Conservation (phyloP, 176 grass and related monocot species). For the Carex pumila region DNA sequence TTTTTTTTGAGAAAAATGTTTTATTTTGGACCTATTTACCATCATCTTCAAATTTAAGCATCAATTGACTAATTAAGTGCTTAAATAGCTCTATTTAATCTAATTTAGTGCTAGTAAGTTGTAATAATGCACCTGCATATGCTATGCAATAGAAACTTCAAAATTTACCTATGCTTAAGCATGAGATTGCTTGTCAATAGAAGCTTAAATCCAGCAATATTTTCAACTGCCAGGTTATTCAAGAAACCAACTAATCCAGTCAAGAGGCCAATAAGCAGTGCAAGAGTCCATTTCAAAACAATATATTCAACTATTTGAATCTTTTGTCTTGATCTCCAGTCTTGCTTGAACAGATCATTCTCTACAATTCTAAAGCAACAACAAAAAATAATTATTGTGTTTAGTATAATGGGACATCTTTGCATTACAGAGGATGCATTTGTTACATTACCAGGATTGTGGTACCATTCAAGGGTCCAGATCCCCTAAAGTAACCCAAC, state of each 20-base stretch:
- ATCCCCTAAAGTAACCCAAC: too few relatives aligned
- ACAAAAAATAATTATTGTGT: not conserved
- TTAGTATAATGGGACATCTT: not conserved
- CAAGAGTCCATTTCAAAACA: conserved; percentile 77
- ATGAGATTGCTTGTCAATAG: conserved; percentile 77
- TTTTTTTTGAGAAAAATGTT: not conserved
- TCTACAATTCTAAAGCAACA: conserved; percentile 57
- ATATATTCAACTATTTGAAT: conserved; percentile 89
- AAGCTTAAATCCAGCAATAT: conserved; percentile 88
- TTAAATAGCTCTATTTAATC: not conserved
- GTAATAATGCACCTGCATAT: not conserved
- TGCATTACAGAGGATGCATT: not conserved
- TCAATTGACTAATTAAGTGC: not conserved
- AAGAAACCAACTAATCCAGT: conserved; percentile 86
- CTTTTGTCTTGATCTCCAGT: conserved; percentile 86
- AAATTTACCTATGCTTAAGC: conserved; percentile 64
- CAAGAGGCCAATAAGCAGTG: conserved; percentile 68
- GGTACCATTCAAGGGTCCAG: not conserved
- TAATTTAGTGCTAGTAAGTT: not conserved
- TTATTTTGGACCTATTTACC: not conserved
- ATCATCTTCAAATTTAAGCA: not conserved
- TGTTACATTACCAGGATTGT: not conserved
- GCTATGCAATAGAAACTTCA: not conserved
- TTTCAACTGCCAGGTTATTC: conserved; percentile 92
- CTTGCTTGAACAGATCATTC: conserved; percentile 94